phyloP scores from a whole-genome alignment of 495 filamentous ascomycete species.

The Neurospora sp. region DNA sequence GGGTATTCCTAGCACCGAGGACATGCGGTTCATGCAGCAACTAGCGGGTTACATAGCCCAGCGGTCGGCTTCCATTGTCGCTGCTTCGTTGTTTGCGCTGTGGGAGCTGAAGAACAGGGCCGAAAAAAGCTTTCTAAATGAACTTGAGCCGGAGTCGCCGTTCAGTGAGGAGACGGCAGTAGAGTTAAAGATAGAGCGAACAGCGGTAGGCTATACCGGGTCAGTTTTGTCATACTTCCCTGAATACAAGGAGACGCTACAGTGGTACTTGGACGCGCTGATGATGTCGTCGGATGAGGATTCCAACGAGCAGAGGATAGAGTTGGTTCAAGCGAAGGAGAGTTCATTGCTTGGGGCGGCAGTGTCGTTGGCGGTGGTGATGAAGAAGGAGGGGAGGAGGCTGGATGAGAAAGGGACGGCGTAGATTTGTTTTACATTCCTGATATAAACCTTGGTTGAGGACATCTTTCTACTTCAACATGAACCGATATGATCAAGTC shows the following conservation, averaged over 20 bases:
- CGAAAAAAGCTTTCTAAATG: constrained; percentile 22
- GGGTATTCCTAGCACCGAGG: constrained; percentile 27
- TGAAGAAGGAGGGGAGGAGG: background rate
- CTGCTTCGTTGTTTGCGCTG: constrained; percentile 50
- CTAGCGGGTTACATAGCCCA: constrained; percentile 46
- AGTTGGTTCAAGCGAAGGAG: constrained; percentile 47
- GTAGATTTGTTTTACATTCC: background rate
- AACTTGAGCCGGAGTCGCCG: constrained; percentile 3
- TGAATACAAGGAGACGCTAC: constrained; percentile 36
- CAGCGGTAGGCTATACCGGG: constrained; percentile 52
- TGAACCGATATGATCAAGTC: background rate
- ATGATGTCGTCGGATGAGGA: constrained; percentile 11
- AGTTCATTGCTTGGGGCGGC: constrained; percentile 54
- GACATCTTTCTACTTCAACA: background rate
- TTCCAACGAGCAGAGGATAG: constrained; percentile 25
- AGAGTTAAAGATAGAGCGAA: constrained; percentile 16
- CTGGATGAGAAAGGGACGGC: background rate
- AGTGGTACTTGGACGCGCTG: constrained; percentile 42
- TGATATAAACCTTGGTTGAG: background rate
- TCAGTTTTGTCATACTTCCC: constrained; percentile 59
- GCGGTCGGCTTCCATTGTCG: constrained; percentile 54
- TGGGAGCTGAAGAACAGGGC: constrained; percentile 46
- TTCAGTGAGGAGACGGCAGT: constrained; percentile 15
- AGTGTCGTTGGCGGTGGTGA: constrained; percentile 36
- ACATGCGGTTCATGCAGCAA: constrained; percentile 43